Conservation (phyloP, 73 alveolate genomes). For the Tetrahymena elliotti region DNA sequence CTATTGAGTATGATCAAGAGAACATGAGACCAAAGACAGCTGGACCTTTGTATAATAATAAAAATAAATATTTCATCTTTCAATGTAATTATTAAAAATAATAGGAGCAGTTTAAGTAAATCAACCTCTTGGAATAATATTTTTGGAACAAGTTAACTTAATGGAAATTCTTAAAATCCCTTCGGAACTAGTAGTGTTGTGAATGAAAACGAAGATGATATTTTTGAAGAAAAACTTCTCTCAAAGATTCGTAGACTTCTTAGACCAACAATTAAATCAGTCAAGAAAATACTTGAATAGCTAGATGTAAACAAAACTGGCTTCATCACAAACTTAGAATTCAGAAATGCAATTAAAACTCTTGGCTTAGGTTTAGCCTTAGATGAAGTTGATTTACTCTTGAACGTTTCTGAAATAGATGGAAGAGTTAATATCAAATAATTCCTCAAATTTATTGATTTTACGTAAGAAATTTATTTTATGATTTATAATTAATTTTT, state of each 20-base stretch:
- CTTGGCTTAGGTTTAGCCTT: slow-evolving; percentile 63
- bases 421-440: not conserved
- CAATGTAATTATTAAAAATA: not conserved
- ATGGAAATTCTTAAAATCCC: not conserved
- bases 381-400: slow-evolving; percentile 65
- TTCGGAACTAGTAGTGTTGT: not conserved
- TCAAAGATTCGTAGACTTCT: slow-evolving; percentile 47
- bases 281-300: slow-evolving; percentile 48
- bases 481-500: not conserved
- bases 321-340: slow-evolving; percentile 53
- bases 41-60: not conserved
- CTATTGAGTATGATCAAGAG: not conserved
- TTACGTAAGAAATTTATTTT: not conserved
- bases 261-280: slow-evolving; percentile 35
- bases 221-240: slow-evolving; percentile 18
- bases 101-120: slow-evolving; percentile 1
- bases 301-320: slow-evolving; percentile 71
- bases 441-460: not conserved
- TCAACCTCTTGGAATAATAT: not conserved
- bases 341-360: slow-evolving; percentile 74
- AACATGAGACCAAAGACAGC: not conserved
- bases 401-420: slow-evolving; percentile 56
- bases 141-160: slow-evolving; percentile 6
- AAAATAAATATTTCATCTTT: not conserved
- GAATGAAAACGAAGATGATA: slow-evolving; percentile 23